Conservation (phyloP, 2,329 filamentous ascomycete genomes). For the Clonostachys rhizophaga region DNA sequence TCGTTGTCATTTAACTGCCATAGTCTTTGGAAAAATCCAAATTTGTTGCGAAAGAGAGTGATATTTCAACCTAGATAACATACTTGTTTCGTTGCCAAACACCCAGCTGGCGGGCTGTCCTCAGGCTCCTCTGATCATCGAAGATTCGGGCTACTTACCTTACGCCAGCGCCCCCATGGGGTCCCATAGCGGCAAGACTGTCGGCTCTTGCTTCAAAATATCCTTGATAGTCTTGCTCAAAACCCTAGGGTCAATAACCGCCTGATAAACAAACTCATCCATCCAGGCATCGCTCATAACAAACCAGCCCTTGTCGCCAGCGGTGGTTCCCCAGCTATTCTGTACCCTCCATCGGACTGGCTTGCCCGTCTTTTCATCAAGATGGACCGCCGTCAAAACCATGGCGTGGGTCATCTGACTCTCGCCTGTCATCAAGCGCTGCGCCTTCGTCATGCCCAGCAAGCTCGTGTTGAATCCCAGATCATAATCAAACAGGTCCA, state of each 20-base stretch:
- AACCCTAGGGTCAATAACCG: constrained; percentile 72
- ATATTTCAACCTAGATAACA: too few relatives aligned
- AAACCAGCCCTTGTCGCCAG: constrained; percentile 78
- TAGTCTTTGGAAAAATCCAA: too few relatives aligned
- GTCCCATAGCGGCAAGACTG: constrained; percentile 73
- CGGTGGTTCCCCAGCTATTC: constrained; percentile 73
- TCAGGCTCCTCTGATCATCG: too few relatives aligned
- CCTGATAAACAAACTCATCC: constrained; percentile 81
- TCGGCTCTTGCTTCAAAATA: constrained; percentile 65
- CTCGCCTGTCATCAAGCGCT: constrained; percentile 69
- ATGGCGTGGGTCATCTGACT: constrained; percentile 88
- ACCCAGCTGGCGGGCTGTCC: too few relatives aligned
- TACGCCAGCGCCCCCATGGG: constrained; percentile 72
- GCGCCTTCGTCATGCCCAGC: constrained; percentile 70
- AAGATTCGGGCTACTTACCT: background rate
- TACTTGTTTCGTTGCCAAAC: too few relatives aligned
- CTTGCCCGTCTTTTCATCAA: constrained; percentile 57
- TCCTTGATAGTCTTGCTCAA: constrained; percentile 62
- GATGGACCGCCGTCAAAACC: constrained; percentile 82
- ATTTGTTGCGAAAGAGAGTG: too few relatives aligned
- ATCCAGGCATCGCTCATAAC: constrained; percentile 83
- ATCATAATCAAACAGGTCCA: constrained; percentile 70
- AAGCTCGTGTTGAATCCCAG: constrained; percentile 78
- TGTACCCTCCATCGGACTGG: constrained; percentile 79
- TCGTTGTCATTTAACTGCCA: too few relatives aligned